Conservation (phyloP, 371 early-diverging fungal species). For the Saksenaea oblongispora region DNA sequence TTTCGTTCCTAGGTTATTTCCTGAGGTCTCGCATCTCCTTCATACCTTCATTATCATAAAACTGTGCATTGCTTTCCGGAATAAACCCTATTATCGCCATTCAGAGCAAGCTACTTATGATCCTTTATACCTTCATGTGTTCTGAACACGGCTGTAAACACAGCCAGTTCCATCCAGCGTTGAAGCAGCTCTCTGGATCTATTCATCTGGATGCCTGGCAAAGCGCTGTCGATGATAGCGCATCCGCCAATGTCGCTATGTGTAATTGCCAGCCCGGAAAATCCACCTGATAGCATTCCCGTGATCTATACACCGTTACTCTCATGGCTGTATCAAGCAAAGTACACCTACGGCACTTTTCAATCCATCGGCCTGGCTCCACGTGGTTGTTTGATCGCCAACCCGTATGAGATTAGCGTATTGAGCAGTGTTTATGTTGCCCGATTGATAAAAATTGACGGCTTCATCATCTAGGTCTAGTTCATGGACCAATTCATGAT, state of each 20-base stretch:
- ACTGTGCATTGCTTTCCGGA: slow-evolving; percentile 51
- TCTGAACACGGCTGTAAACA: slow-evolving; percentile 47
- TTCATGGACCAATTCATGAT: slow-evolving; percentile 31
- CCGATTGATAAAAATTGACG: slow-evolving; percentile 36
- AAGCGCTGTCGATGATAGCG: slow-evolving; percentile 27
- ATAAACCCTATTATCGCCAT: slow-evolving; percentile 18
- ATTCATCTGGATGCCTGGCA: slow-evolving; percentile 35
- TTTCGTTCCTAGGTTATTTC: not conserved
- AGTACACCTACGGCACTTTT: slow-evolving; percentile 41
- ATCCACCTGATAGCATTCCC: slow-evolving; percentile 51
- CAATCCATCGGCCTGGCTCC: slow-evolving; percentile 47
- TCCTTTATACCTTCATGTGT: slow-evolving; percentile 45
- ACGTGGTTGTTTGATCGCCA: slow-evolving; percentile 44
- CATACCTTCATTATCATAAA: slow-evolving; percentile 54
- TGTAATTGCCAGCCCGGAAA: slow-evolving; percentile 47
- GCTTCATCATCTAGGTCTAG: slow-evolving; percentile 30
- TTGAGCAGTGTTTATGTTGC: slow-evolving; percentile 32
- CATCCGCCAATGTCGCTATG: slow-evolving; percentile 58
- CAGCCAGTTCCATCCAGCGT: slow-evolving; percentile 59
- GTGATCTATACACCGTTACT: slow-evolving; percentile 10
- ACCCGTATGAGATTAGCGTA: slow-evolving; percentile 40
- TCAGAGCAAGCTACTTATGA: too few species aligned
- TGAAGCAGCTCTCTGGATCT: slow-evolving; percentile 43
- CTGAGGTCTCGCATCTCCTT: not conserved
- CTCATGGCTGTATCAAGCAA: not conserved